Conservation (phyloP, 495 filamentous ascomycete genomes). For the Poronia punctata region DNA sequence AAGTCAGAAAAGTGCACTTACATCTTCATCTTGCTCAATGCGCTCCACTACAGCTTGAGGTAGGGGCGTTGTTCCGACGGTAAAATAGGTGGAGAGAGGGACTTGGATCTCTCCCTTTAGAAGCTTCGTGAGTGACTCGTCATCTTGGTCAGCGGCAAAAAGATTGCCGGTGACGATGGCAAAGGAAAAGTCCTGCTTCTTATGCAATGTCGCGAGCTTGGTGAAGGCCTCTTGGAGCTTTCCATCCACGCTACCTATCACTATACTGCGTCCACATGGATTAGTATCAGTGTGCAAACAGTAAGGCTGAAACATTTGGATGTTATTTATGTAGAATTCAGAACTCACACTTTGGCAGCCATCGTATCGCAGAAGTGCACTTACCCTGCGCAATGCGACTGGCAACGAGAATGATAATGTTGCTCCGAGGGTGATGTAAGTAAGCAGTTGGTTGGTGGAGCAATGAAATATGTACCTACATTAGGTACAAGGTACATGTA, state of each 20-base stretch:
- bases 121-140: conserved; percentile 55
- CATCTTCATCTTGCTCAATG: conserved; percentile 65
- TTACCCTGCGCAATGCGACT: too few relatives aligned
- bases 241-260: conserved; percentile 73
- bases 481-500: not conserved
- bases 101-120: conserved; percentile 63
- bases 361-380: too few relatives aligned
- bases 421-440: conserved; percentile 1
- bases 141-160: conserved; percentile 53
- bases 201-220: conserved; percentile 70
- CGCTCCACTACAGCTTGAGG: conserved; percentile 61
- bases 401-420: conserved; percentile 2
- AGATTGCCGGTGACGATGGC: conserved; percentile 79
- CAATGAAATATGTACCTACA: not conserved
- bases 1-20: conserved; percentile 10
- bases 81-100: conserved; percentile 81
- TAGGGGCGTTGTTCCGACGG: conserved; percentile 59
- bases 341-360: conserved; percentile 65
- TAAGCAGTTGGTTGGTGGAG: too few relatives aligned
- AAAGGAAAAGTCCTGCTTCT: conserved; percentile 79
- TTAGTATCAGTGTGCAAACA: conserved; percentile 35
- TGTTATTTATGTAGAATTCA: not conserved
- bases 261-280: conserved; percentile 51
- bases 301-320: not conserved
- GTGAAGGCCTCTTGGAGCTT: conserved; percentile 63